phyloP scores from a whole-genome alignment of 148 eudicot species.

The Arbutus unedo region DNA sequence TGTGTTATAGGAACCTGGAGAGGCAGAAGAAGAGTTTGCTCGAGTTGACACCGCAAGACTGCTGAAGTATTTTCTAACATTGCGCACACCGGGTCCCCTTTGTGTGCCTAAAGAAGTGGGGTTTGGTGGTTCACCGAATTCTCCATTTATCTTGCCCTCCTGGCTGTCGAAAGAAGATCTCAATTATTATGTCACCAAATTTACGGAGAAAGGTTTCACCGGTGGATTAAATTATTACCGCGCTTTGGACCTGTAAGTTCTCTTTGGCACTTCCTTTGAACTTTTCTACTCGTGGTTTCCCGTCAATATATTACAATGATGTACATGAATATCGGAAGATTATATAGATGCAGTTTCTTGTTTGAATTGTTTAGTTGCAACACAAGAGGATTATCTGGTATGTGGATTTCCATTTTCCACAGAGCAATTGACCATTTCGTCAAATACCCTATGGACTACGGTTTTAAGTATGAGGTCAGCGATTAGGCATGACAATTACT shows the following conservation, averaged over 20 bases:
- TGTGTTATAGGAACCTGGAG: constrained; percentile 50
- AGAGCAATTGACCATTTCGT: not conserved
- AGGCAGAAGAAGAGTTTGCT: constrained; percentile 12
- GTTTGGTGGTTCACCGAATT: constrained; percentile 31
- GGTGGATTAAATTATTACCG: constrained; percentile 78
- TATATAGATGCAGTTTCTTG: not conserved
- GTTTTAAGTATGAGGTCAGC: not conserved
- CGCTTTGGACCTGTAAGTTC: constrained; percentile 54
- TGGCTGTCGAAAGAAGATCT: constrained; percentile 64
- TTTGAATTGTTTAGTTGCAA: not conserved
- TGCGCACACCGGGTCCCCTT: constrained; percentile 41
- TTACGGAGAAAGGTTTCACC: constrained; percentile 48
- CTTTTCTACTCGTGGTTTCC: not conserved
- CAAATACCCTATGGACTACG: no score
- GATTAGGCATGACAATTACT: not conserved
- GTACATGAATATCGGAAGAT: not conserved
- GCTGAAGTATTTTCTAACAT: constrained; percentile 32
- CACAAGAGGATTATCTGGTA: not conserved
- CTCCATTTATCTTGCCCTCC: constrained; percentile 36
- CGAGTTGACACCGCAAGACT: constrained; percentile 7
- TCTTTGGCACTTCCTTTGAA: not conserved
- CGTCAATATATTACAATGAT: not conserved
- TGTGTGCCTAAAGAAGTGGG: constrained; percentile 45
- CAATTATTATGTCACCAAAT: constrained; percentile 42
- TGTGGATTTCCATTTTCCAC: not conserved